A percentile compares a stretch with the other conserved stretches of the same genome.
Evolutionary conservation across 2,329 filamentous ascomycete species (phyloP).

Genomic region (Zymoseptoria ardabiliae): DNA sequence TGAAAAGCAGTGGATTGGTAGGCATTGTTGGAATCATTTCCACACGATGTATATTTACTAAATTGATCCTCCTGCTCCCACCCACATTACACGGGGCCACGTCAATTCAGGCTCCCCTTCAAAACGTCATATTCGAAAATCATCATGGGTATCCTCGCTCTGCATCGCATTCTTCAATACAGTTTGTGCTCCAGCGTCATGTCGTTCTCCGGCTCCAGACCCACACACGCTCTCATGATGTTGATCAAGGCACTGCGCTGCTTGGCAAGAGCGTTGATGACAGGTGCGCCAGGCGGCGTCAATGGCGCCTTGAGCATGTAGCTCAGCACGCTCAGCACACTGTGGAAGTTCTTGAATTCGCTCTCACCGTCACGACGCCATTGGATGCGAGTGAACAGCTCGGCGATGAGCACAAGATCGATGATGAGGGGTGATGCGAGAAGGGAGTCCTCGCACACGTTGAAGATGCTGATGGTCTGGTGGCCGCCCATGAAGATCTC

Average conservation of each 20-base stretch:
- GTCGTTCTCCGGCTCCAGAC: conserved; percentile 92
- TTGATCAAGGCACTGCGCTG: conserved; percentile 91
- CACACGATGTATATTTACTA: background rate
- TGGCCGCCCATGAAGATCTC: conserved; percentile 99
- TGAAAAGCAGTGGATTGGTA: too few relatives aligned
- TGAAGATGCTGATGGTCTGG: conserved; percentile 97
- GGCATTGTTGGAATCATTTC: background rate
- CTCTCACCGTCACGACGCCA: conserved; percentile 59
- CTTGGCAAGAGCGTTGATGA: conserved; percentile 92
- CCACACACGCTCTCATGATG: conserved; percentile 97
- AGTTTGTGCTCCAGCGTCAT: conserved; percentile 99
- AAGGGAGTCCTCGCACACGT: conserved; percentile 97
- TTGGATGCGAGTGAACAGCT: conserved; percentile 97
- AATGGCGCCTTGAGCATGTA: conserved; percentile 98
- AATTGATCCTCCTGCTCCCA: background rate
- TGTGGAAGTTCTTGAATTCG: conserved; percentile 92
- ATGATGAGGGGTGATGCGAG: conserved; percentile 95
- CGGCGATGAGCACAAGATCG: conserved; percentile 82
- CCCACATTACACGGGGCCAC: background rate
- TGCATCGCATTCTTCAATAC: conserved; percentile 40
- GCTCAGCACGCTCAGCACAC: conserved; percentile 90
- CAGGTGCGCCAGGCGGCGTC: conserved; percentile 88
- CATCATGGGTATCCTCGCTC: background rate
- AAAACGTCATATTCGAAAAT: background rate
- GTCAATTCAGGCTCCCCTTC: background rate